Evolutionary conservation across 495 filamentous ascomycete genomes (phyloP).

Genomic region (Rusavskia elegans): DNA sequence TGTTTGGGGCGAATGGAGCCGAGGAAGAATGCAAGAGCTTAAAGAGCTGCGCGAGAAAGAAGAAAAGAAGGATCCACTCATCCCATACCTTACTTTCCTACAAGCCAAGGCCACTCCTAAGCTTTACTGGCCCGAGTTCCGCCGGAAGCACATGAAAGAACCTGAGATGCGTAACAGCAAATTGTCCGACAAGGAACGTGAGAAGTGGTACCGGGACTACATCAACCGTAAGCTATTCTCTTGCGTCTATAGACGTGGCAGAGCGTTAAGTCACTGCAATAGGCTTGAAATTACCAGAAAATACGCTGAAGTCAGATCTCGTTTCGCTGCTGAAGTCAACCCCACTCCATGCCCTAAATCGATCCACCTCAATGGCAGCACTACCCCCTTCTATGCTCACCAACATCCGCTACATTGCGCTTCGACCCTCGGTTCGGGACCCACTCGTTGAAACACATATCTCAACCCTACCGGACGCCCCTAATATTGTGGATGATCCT

Average conservation of each 20-base stretch:
- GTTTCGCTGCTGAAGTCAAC: slow-evolving; percentile 55
- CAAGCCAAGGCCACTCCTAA: slow-evolving; percentile 70
- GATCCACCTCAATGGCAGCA: slow-evolving; percentile 39
- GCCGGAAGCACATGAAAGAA: slow-evolving; percentile 74
- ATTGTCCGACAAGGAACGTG: slow-evolving; percentile 71
- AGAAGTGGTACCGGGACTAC: slow-evolving; percentile 82
- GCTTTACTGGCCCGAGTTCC: slow-evolving; percentile 94
- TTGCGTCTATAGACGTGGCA: background rate
- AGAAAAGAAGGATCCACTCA: slow-evolving; percentile 70
- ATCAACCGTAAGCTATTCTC: slow-evolving; percentile 34
- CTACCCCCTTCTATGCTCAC: slow-evolving; percentile 54
- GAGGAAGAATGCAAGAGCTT: slow-evolving; percentile 50
- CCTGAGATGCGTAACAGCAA: slow-evolving; percentile 61
- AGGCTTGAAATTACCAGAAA: slow-evolving; percentile 55
- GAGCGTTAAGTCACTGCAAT: slow-evolving; percentile 8
- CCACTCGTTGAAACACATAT: slow-evolving; percentile 64
- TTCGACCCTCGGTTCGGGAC: slow-evolving; percentile 52
- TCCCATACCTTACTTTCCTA: slow-evolving; percentile 72
- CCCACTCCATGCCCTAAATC: slow-evolving; percentile 49
- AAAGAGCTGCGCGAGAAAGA: slow-evolving; percentile 58
- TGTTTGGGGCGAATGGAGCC: slow-evolving; percentile 66
- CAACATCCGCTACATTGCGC: slow-evolving; percentile 70
- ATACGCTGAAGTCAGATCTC: slow-evolving; percentile 64
- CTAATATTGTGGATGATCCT: slow-evolving; percentile 28
- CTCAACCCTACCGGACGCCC: slow-evolving; percentile 50